Evolutionary conservation across 305 asterid genomes (phyloP).

Genomic region (Plantago coronopus): DNA sequence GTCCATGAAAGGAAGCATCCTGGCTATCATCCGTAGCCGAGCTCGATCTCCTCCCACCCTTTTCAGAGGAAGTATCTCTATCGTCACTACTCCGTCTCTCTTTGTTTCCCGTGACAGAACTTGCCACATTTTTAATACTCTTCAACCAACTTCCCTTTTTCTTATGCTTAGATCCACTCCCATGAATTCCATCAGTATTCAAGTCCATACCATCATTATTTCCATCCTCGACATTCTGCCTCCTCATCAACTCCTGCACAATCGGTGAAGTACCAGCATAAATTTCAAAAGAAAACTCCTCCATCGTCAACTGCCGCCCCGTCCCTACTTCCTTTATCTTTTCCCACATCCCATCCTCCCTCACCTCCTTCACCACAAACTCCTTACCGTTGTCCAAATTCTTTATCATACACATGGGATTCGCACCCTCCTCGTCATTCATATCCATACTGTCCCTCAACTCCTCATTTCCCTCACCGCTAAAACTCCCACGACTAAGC

Average conservation of each 20-base stretch:
- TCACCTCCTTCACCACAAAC: conserved; percentile 89
- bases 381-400: conserved; percentile 94
- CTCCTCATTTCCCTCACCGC: conserved; percentile 29
- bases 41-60: conserved; percentile 96
- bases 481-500: conserved; percentile 34
- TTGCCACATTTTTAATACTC: conserved; percentile 74
- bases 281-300: conserved; percentile 89
- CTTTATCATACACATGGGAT: conserved; percentile 66
- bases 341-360: conserved; percentile 91
- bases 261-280: conserved; percentile 95
- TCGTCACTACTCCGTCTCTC: conserved; percentile 93
- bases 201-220: conserved; percentile 46
- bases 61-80: conserved; percentile 94
- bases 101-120: conserved; percentile 67
- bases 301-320: conserved; percentile 93
- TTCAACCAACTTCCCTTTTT: conserved; percentile 76
- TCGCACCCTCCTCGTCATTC: conserved; percentile 31
- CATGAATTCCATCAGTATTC: conserved; percentile 49
- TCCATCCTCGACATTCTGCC: conserved; percentile 85
- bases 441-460: conserved; percentile 31
- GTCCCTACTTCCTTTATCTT: conserved; percentile 89
- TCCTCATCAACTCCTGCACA: conserved; percentile 93
- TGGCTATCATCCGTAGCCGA: conserved; percentile 99
- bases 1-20: conserved; percentile 84
- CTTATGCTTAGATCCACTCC: conserved; percentile 56